Base-by-base conservation (phyloP, 2,329 filamentous ascomycete genomes). In the Knoxdaviesia proteae region DNA sequence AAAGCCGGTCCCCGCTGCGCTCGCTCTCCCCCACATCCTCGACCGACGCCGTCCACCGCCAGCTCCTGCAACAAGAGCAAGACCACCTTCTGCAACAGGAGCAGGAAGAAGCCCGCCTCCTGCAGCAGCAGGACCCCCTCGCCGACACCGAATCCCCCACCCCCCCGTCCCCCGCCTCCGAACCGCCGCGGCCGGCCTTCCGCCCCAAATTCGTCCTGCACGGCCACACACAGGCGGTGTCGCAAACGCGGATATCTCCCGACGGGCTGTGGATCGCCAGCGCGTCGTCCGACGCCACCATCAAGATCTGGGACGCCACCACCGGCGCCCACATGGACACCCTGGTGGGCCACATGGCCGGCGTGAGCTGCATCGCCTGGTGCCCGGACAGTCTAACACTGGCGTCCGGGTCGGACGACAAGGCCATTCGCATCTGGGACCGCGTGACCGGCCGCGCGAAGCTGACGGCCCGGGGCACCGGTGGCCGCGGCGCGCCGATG, bases 331-430 rank as follows among this genome's bases (percentile, higher is more conserved):
- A 90, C 47, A 74, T 88, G 56, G 82, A 94, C 53, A 94, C 84
- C 0, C 74, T 98, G 30, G 82, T 94, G 53, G 90, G 87, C 6
- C 90, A 98, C 61, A 72, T 94, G 55, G 87, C 88, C 0, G 90
- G 90, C 47, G 76, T 98, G 11, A 93, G 83, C 33, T 88, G 86
- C 36, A 70, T 98, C 40, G 79, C 87, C n/a, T 98, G 90, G 90
- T 80, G 80, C 46, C 87, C 88, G 0, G 86, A 96, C 57, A 84
- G 80, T 47, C 77, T 77, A 50, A 84, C 82, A 3, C 69, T 98
- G 39, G 90, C 88, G 4, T 88, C 84, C 7, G 90, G 88, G 30
- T 88, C 83, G 5, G 90, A 98, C 59, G 90, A 98, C 68, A 98
- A 98, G 62, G 77, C 81, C 1, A 96, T 98, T 48, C 75, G 90